These are phyloP conservation scores for Ambispora gerdemannii DNA, from an alignment of 192 early-diverging fungal genomes.

Conservation along the genomic window DNA sequence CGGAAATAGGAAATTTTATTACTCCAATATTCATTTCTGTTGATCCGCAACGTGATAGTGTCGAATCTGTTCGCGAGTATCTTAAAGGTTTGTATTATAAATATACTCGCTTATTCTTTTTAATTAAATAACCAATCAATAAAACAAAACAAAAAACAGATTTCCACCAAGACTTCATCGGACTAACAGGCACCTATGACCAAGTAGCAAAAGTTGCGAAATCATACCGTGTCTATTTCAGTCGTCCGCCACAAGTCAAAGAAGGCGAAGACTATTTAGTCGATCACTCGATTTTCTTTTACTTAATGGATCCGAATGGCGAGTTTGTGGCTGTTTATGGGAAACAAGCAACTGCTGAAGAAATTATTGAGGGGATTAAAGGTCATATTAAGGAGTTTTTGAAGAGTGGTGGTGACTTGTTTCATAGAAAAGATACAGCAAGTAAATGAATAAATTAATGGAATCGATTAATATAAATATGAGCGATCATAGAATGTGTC, in stretches of 20 bases:
- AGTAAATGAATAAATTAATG: too few species aligned
- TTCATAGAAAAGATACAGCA: too few species aligned
- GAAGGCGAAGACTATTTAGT: conserved; percentile 93
- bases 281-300: conserved; percentile 98
- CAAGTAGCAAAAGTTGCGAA: conserved; percentile 83
- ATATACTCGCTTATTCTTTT: not conserved
- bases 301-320: conserved; percentile 90
- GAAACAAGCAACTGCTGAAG: conserved; percentile 67
- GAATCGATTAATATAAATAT: too few species aligned
- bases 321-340: conserved; percentile 89
- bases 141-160: conserved; percentile 43
- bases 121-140: not conserved
- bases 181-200: conserved; percentile 84
- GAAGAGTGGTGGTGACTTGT: conserved; percentile 44
- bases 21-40: conserved; percentile 94
- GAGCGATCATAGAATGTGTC: too few species aligned
- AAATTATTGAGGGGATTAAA: conserved; percentile 57
- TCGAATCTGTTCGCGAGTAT: conserved; percentile 73
- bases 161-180: conserved; percentile 92
- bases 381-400: conserved; percentile 47
- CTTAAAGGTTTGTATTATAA: conserved; percentile 41
- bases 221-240: conserved; percentile 93
- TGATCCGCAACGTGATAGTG: conserved; percentile 92
- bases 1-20: conserved; percentile 52
- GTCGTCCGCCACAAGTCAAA: conserved; percentile 74